Percentiles rank a stretch among this genome's conserved stretches.
phyloP scores from a whole-genome alignment of 768 basidiomycete genomes.

The Tulasnella sp. region DNA sequence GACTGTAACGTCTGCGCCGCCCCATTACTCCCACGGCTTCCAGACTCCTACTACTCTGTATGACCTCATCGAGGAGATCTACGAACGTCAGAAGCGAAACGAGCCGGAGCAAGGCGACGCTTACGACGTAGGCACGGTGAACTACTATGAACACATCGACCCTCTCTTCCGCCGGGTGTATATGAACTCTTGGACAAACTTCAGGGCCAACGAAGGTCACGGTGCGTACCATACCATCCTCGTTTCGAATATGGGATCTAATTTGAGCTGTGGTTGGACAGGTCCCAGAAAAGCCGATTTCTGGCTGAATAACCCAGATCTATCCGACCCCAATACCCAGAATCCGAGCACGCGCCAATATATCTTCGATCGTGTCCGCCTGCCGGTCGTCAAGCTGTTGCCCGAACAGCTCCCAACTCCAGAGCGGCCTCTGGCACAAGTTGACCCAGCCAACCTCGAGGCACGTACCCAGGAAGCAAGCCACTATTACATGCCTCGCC shows the following conservation, averaged over 20 bases:
- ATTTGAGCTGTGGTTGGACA: not conserved
- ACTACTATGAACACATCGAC: conserved; percentile 8
- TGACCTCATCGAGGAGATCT: conserved; percentile 13
- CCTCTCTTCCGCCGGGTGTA: not conserved
- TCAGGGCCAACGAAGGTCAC: conserved; percentile 11
- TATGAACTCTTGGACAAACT: conserved; percentile 8
- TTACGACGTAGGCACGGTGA: not conserved
- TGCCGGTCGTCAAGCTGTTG: not conserved
- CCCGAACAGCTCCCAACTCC: not conserved
- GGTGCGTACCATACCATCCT: not conserved
- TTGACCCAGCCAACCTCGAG: not conserved
- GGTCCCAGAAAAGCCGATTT: not conserved
- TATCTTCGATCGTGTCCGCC: not conserved
- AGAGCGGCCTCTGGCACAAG: not conserved
- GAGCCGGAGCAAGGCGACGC: not conserved
- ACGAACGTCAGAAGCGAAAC: conserved; percentile 1
- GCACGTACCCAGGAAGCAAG: not conserved
- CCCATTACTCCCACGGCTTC: not conserved
- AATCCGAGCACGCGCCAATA: not conserved
- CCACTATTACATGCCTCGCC: not conserved
- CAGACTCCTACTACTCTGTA: conserved; percentile 7
- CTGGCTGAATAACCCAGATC: not conserved
- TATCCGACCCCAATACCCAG: not conserved
- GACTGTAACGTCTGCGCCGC: not conserved
- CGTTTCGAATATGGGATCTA: no score